Percentiles rank a stretch among this genome's conserved stretches.
Conservation (phyloP, 176 grass and related monocot genomes). For the Avena sativa region DNA sequence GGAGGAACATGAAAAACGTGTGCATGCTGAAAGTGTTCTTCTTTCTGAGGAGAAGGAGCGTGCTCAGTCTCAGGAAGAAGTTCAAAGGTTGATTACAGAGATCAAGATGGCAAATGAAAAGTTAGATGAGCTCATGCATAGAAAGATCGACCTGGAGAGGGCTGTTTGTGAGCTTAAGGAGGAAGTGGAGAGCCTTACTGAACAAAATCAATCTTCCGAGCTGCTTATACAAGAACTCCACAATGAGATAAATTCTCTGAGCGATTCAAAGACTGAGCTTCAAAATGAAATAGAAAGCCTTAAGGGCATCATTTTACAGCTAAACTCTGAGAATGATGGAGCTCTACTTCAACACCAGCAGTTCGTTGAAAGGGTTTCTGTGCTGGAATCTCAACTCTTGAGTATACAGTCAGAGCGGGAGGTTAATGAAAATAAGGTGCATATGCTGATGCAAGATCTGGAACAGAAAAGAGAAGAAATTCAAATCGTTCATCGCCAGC, state of each 20-base stretch:
- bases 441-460: constrained; percentile 55
- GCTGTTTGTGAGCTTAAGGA: constrained; percentile 68
- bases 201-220: constrained; percentile 67
- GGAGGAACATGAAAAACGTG: constrained; percentile 57
- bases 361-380: constrained; percentile 36
- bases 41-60: constrained; percentile 49
- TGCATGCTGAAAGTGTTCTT: constrained; percentile 63
- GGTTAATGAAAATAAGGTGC: constrained; percentile 52
- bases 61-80: constrained; percentile 59
- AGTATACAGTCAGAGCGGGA: constrained; percentile 54
- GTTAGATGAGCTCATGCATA: constrained; percentile 53
- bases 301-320: constrained; percentile 43
- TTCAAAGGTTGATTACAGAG: constrained; percentile 57
- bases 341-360: constrained; percentile 49
- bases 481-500: constrained; percentile 33
- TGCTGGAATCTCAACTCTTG: constrained; percentile 43
- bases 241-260: constrained; percentile 50
- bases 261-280: constrained; percentile 64
- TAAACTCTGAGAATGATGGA: constrained; percentile 51
- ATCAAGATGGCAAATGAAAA: constrained; percentile 56
- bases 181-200: constrained; percentile 58
- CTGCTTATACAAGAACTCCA: constrained; percentile 57
- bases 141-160: constrained; percentile 57
- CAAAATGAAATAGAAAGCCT: constrained; percentile 68
- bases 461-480: constrained; percentile 50